A percentile compares a stretch with the other conserved stretches of the same genome.
These are phyloP conservation scores for Blastocystis sp. DNA, from an alignment of 352 stramenopile species.

Conservation along the genomic window DNA sequence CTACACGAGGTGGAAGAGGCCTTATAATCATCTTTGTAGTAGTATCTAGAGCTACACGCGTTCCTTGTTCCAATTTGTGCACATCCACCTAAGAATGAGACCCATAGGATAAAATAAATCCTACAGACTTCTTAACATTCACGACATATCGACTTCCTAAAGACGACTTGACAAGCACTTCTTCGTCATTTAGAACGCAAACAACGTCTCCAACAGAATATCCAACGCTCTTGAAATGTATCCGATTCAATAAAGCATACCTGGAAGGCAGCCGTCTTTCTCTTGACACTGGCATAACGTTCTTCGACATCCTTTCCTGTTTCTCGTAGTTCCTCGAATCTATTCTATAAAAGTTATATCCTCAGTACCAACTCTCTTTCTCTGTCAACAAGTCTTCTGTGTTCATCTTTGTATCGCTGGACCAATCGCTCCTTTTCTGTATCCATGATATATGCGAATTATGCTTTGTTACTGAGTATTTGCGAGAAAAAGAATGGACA, in stretches of 20 bases:
- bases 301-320: conserved; percentile 26
- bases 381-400: conserved; percentile 33
- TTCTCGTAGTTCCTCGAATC: conserved; percentile 45
- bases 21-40: conserved; percentile 99
- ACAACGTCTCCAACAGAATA: conserved; percentile 50
- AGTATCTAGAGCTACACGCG: conserved; percentile 94
- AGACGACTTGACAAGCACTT: conserved; percentile 52
- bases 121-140: conserved; percentile 57
- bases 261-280: conserved; percentile 24
- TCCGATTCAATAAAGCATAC: neutral
- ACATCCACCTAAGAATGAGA: conserved; percentile 45
- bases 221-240: conserved; percentile 36
- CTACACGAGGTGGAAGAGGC: conserved; percentile 90
- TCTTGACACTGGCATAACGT: conserved; percentile 30
- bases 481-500: neutral
- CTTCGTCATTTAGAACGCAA: conserved; percentile 61
- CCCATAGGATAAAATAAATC: neutral
- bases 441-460: neutral
- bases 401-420: conserved; percentile 9
- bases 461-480: neutral
- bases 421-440: conserved; percentile 46
- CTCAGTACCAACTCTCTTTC: conserved; percentile 29
- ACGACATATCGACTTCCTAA: conserved; percentile 54
- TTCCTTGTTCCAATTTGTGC: conserved; percentile 87
- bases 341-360: neutral